Base-by-base conservation (phyloP, 306 rosid species). In the Rosa chinensis region DNA sequence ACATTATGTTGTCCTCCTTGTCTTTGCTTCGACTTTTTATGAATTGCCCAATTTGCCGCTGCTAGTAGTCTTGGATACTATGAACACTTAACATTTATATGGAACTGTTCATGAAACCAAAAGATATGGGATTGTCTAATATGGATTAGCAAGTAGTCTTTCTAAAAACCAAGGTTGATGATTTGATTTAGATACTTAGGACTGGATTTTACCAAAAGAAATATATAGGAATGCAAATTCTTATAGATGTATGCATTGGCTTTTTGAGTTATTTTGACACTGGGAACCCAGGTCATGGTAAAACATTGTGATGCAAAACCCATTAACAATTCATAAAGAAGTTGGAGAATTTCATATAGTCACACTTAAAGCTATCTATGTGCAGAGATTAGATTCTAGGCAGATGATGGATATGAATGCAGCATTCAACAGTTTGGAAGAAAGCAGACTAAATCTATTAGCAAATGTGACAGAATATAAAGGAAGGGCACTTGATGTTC, bases 321-420 rank as follows among this genome's bases (percentile, higher is more conserved):
- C 9, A 58, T 21, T 21, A 25, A 25, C 5, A 62, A 23, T 28
- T 62, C 39, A 32, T 32, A 11, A 32, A 62, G 18, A 28, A 32
- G 43, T 35, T 35, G 16, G 37, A 58, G 6, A 58, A 9, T 58
- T 21, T 58, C 49, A 18, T 40, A 18, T 66, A 20, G 10, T 53
- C 8, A 42, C 23, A 42, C 40, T 16, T 17, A 35, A 42, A 18
- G 9, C 14, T 5, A 18, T 47, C 0, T 25, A 6, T 59, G 37
- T 35, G 79, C 85, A 83, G 89, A 78, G 53, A 58, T 69, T 80
- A 63, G n/a, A 61, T 68, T 66, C 77, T 32, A 69, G 85, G 78
- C 81, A 77, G 35, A 14, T 52, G 72, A 80, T 59, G 74, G 79
- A 70, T 37, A 74, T 72, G 80, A 61, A 77, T 8, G 79, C 63